Conservation (phyloP, 345 rosid genomes). For the Hevea brasiliensis region DNA sequence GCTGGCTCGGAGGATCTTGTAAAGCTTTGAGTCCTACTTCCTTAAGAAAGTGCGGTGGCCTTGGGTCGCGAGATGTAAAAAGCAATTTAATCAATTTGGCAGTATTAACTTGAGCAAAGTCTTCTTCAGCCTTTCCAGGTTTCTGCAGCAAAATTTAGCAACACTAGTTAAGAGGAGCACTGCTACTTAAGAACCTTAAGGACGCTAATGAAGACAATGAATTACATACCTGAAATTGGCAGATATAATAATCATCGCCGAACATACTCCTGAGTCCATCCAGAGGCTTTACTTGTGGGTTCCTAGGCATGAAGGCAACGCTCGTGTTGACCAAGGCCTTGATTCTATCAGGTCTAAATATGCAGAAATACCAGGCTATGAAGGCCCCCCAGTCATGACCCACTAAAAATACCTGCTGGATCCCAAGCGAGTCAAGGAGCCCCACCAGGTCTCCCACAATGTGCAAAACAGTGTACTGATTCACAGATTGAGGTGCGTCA, state of each 20-base stretch:
- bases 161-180: too few species aligned
- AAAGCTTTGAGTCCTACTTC: constrained; percentile 11
- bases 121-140: constrained; percentile 10
- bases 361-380: constrained; percentile 56
- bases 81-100: neutral
- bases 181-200: too few species aligned
- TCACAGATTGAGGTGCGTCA: constrained; percentile 46
- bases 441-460: constrained; percentile 39
- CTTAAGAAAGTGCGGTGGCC: neutral
- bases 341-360: constrained; percentile 59
- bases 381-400: constrained; percentile 85
- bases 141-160: too few species aligned
- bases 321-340: constrained; percentile 65
- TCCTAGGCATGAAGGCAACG: constrained; percentile 47
- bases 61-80: neutral
- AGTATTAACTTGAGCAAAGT: constrained; percentile 14
- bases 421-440: constrained; percentile 31
- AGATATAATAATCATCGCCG: constrained; percentile 66
- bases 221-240: constrained; percentile 68
- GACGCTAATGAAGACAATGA: too few species aligned
- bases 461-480: constrained; percentile 45
- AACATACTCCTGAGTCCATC: constrained; percentile 45
- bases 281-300: constrained; percentile 49
- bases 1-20: constrained; percentile 10
- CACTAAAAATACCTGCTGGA: constrained; percentile 56